A percentile compares a stretch with the other conserved stretches of the same genome.
Evolutionary conservation across 139 green algal species (phyloP).

Genomic region (Coelastrella sp.): DNA sequence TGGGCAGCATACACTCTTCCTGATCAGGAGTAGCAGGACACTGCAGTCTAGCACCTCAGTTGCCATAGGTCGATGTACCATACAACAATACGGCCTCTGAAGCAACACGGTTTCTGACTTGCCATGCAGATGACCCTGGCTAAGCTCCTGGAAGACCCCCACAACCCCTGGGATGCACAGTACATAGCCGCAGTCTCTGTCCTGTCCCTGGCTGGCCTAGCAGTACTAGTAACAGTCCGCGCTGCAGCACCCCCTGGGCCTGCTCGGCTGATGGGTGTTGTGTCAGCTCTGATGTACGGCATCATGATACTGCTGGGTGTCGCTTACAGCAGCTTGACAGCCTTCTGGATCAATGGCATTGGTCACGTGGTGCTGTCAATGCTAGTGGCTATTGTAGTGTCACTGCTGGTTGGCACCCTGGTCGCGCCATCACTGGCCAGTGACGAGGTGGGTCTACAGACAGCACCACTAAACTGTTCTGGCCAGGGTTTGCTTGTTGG

Average conservation of each 20-base stretch:
- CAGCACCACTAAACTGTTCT: too few species aligned
- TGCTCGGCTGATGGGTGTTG: background rate
- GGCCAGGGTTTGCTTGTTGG: too few species aligned
- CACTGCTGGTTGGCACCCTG: slow-evolving; percentile 12
- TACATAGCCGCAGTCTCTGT: background rate
- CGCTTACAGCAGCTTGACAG: background rate
- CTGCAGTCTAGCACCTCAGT: background rate
- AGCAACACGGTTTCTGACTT: too few species aligned
- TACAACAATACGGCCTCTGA: background rate
- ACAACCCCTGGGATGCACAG: background rate
- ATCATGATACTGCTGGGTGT: slow-evolving; percentile 27
- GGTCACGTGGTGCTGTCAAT: background rate
- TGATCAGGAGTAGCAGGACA: background rate
- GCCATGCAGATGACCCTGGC: slow-evolving; percentile 15
- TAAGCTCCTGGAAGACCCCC: slow-evolving; percentile 1
- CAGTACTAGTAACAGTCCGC: background rate
- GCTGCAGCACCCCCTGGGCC: slow-evolving; percentile 5
- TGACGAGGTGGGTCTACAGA: slow-evolving; percentile 10
- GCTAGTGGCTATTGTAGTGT: background rate
- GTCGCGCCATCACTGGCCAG: slow-evolving; percentile 24
- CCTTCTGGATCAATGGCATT: background rate
- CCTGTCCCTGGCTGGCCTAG: background rate
- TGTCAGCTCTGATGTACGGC: slow-evolving; percentile 24
- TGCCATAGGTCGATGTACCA: background rate
- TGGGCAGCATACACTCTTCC: too few species aligned